These are phyloP conservation scores for Xerocomellus chrysenteron DNA, from an alignment of 768 basidiomycete genomes.

Conservation along the genomic window DNA sequence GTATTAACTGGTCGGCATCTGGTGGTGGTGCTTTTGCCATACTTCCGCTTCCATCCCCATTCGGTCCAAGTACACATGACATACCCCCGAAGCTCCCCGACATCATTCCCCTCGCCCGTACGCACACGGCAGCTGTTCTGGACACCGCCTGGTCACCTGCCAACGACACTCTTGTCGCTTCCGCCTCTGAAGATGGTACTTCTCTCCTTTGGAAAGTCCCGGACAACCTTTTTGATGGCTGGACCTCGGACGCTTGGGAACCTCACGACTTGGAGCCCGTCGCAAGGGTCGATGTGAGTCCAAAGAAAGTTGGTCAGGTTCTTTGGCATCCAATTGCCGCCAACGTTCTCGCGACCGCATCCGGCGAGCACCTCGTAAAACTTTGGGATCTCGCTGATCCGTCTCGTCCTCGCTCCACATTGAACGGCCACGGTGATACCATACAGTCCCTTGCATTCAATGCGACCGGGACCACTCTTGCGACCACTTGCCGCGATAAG, in stretches of 20 bases:
- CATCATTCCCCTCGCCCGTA: constrained; percentile 86
- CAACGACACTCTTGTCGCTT: constrained; percentile 87
- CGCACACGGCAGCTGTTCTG: constrained; percentile 79
- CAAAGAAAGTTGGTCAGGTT: constrained; percentile 92
- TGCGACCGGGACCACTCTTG: constrained; percentile 74
- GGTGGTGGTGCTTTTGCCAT: constrained; percentile 96
- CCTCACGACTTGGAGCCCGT: constrained; percentile 85
- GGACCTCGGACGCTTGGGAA: constrained; percentile 81
- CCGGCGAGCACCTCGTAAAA: constrained; percentile 84
- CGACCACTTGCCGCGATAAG: constrained; percentile 89
- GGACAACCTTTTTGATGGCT: constrained; percentile 69
- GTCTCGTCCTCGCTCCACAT: constrained; percentile 57
- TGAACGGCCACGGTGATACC: constrained; percentile 81
- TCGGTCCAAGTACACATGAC: constrained; percentile 45
- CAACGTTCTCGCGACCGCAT: constrained; percentile 78
- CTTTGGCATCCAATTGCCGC: constrained; percentile 90
- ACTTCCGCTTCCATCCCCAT: constrained; percentile 79
- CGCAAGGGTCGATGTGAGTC: constrained; percentile 71
- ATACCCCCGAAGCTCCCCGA: constrained; percentile 87
- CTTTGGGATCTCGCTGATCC: constrained; percentile 87
- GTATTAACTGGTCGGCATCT: constrained; percentile 91
- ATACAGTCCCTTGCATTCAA: constrained; percentile 88
- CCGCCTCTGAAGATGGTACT: constrained; percentile 93
- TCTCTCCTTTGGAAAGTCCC: constrained; percentile 88
- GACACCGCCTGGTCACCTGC: constrained; percentile 98